Evolutionary conservation across 345 rosid species (phyloP).

Genomic region (Punica granatum): DNA sequence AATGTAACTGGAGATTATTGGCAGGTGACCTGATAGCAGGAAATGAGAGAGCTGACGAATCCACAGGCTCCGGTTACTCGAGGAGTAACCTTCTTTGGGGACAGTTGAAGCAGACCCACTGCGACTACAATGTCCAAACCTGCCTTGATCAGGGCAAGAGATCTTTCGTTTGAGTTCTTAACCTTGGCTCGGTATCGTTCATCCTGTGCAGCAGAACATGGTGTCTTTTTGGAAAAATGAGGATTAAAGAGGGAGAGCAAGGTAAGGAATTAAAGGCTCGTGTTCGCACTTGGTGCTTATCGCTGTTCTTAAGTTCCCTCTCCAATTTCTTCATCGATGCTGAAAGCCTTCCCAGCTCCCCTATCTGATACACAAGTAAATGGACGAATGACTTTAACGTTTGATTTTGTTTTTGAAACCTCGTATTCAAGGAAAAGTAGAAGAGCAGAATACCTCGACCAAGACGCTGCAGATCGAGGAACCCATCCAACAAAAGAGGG

Average conservation of each 20-base stretch:
- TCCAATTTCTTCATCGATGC: conserved; percentile 71
- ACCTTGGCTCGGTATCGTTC: conserved; percentile 70
- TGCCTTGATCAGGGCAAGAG: conserved; percentile 72
- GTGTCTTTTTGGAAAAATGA: not conserved
- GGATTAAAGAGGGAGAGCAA: not conserved
- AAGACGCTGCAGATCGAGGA: conserved; percentile 66
- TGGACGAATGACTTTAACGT: not conserved
- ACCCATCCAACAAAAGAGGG: conserved; percentile 91
- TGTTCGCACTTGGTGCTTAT: conserved; percentile 49
- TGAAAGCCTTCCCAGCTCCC: conserved; percentile 85
- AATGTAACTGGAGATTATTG: not conserved
- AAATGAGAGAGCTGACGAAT: conserved; percentile 70
- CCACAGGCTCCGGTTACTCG: conserved; percentile 92
- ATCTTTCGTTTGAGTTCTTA: conserved; percentile 73
- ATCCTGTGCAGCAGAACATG: conserved; percentile 28
- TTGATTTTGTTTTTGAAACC: not conserved
- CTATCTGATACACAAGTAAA: conserved; percentile 34
- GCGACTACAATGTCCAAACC: conserved; percentile 86
- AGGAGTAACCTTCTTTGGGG: conserved; percentile 77
- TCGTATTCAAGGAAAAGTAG: not conserved
- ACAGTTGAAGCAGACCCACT: conserved; percentile 77
- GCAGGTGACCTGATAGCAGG: conserved; percentile 81
- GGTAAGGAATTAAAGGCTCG: not conserved
- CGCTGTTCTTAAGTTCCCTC: conserved; percentile 58
- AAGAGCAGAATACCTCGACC: conserved; percentile 64